These are phyloP conservation scores for Penicillium silybi DNA, from an alignment of 495 filamentous ascomycete species.

Conservation along the genomic window DNA sequence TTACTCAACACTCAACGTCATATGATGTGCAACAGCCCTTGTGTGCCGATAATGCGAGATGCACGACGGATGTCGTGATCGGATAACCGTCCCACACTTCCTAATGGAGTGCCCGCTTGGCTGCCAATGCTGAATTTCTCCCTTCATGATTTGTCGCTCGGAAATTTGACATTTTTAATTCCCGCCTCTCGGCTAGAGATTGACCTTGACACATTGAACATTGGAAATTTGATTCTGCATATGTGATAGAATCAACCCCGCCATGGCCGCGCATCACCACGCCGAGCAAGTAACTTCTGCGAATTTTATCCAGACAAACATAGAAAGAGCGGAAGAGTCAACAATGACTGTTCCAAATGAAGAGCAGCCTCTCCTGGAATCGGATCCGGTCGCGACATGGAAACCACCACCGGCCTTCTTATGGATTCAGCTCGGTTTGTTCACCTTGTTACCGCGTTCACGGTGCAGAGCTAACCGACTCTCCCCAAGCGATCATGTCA, in stretches of 20 bases:
- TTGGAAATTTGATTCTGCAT: background rate
- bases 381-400: slow-evolving; percentile 26
- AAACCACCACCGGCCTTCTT: slow-evolving; percentile 39
- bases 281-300: background rate
- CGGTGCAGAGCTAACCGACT: slow-evolving; percentile 1
- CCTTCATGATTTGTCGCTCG: too few relatives aligned
- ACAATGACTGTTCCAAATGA: slow-evolving; percentile 16
- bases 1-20: slow-evolving; percentile 4
- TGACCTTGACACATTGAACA: background rate
- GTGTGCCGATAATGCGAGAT: slow-evolving; percentile 4
- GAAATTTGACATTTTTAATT: background rate
- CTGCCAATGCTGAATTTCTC: background rate
- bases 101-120: slow-evolving; percentile 21
- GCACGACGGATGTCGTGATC: slow-evolving; percentile 22
- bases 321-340: background rate
- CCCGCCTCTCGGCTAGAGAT: background rate
- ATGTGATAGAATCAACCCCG: background rate
- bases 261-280: background rate
- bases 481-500: slow-evolving; percentile 50
- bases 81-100: slow-evolving; percentile 7
- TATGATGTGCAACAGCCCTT: too few relatives aligned
- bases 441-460: too few relatives aligned
- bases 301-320: background rate
- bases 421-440: slow-evolving; percentile 44
- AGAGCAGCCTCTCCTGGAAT: slow-evolving; percentile 37